phyloP scores from a whole-genome alignment of 202 grass and related monocot genomes.

The Hordeum pubiflorum region DNA sequence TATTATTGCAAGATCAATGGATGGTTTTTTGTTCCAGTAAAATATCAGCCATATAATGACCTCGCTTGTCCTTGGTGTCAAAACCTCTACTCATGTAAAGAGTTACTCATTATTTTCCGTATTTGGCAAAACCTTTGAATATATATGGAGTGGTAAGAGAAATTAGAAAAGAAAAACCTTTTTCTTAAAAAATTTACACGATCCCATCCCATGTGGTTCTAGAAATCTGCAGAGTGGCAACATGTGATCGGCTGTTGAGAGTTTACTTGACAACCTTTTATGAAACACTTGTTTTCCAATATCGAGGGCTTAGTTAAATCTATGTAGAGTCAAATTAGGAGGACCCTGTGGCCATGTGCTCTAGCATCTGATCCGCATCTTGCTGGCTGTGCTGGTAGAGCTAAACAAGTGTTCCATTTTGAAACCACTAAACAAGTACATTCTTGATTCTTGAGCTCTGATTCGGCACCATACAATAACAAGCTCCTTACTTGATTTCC shows the following conservation, averaged over 20 bases:
- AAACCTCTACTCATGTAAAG: neutral
- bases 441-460: slow-evolving; percentile 38
- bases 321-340: slow-evolving; percentile 34
- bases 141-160: neutral
- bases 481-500: slow-evolving; percentile 13
- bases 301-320: slow-evolving; percentile 13
- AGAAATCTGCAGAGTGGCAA: slow-evolving; percentile 12
- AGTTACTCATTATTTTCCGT: neutral
- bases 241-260: neutral
- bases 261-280: slow-evolving; percentile 12
- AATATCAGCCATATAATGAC: neutral
- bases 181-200: neutral
- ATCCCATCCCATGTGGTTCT: slow-evolving; percentile 2
- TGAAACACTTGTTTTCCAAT: neutral
- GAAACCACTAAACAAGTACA: slow-evolving; percentile 38
- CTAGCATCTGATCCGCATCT: slow-evolving; percentile 41
- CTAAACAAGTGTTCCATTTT: slow-evolving; percentile 37
- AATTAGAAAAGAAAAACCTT: neutral
- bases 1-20: neutral
- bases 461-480: slow-evolving; percentile 27
- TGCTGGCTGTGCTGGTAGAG: slow-evolving; percentile 16
- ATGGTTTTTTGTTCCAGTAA: neutral
- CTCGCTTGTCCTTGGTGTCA: neutral
- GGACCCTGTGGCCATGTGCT: slow-evolving; percentile 32
- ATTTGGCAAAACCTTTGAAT: neutral